These are phyloP conservation scores for Fraxinus sp. DNA, from an alignment of 305 asterid genomes.

Conservation along the genomic window DNA sequence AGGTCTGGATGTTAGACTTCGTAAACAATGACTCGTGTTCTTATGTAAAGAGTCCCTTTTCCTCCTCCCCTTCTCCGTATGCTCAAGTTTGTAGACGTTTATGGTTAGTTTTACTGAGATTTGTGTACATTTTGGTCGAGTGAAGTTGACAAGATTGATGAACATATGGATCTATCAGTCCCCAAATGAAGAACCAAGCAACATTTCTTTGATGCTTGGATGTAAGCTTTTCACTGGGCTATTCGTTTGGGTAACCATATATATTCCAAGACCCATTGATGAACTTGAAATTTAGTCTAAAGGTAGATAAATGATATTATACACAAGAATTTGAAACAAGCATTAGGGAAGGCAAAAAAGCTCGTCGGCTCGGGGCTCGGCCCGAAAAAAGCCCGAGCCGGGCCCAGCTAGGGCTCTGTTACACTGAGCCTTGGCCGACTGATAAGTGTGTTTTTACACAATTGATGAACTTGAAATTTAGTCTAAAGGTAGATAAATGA, in stretches of 20 bases:
- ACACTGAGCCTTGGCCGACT: no score
- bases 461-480: not conserved
- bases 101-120: not conserved
- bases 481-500: not conserved
- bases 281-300: not conserved
- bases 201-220: not conserved
- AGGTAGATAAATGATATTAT: not conserved
- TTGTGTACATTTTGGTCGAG: not conserved
- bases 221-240: not conserved
- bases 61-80: not conserved
- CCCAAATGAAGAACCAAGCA: not conserved
- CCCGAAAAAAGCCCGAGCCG: no score
- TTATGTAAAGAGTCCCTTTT: not conserved
- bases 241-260: not conserved
- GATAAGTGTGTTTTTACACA: no score
- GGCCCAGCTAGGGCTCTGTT: no score
- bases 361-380: no score
- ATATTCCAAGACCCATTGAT: not conserved
- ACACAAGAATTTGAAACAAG: not conserved
- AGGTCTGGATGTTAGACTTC: not conserved
- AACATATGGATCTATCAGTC: not conserved
- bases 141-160: not conserved
- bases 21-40: not conserved
- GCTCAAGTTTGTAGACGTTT: not conserved
- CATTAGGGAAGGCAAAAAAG: not conserved